Evolutionary conservation across 2,329 filamentous ascomycete species (phyloP).

Genomic region (Trichoderma sp.): DNA sequence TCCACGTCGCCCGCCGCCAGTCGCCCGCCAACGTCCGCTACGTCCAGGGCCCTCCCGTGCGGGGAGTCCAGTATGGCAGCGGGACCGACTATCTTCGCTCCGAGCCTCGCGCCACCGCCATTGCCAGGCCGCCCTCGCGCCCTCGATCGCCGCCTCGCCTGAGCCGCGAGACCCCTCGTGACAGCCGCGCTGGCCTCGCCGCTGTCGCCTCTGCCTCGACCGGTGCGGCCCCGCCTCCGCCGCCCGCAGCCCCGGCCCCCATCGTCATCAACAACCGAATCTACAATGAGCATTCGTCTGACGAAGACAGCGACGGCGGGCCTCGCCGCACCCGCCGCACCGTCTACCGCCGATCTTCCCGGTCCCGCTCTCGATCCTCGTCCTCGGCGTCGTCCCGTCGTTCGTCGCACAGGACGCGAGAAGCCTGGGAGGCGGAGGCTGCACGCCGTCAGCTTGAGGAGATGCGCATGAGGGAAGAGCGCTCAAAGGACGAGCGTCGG

Average conservation of each 20-base stretch:
- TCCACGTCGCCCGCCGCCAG: slow-evolving; percentile 50
- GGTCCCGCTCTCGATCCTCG: slow-evolving; percentile 32
- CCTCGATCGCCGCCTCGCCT: slow-evolving; percentile 49
- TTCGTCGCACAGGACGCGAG: slow-evolving; percentile 47
- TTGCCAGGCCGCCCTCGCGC: slow-evolving; percentile 45
- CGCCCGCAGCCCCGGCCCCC: slow-evolving; percentile 31
- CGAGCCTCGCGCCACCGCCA: slow-evolving; percentile 51
- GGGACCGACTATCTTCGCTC: slow-evolving; percentile 48
- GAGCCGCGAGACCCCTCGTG: slow-evolving; percentile 50
- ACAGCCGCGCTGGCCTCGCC: slow-evolving; percentile 34
- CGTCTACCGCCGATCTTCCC: slow-evolving; percentile 33
- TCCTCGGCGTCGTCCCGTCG: slow-evolving; percentile 37
- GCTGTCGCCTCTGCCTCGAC: too few species aligned
- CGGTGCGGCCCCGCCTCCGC: slow-evolving; percentile 32
- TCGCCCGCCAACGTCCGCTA: slow-evolving; percentile 51
- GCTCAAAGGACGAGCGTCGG: slow-evolving; percentile 43
- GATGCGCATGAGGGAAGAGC: slow-evolving; percentile 47
- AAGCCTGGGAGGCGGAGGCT: slow-evolving; percentile 47
- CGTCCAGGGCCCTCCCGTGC: slow-evolving; percentile 47
- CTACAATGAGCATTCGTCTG: slow-evolving; percentile 53
- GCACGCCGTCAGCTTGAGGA: slow-evolving; percentile 50
- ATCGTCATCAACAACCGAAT: slow-evolving; percentile 62
- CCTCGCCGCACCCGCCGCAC: slow-evolving; percentile 36
- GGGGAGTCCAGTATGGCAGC: slow-evolving; percentile 46
- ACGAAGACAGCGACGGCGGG: slow-evolving; percentile 44